phyloP scores from a whole-genome alignment of 83 land plant genomes.

The Picea abies region DNA sequence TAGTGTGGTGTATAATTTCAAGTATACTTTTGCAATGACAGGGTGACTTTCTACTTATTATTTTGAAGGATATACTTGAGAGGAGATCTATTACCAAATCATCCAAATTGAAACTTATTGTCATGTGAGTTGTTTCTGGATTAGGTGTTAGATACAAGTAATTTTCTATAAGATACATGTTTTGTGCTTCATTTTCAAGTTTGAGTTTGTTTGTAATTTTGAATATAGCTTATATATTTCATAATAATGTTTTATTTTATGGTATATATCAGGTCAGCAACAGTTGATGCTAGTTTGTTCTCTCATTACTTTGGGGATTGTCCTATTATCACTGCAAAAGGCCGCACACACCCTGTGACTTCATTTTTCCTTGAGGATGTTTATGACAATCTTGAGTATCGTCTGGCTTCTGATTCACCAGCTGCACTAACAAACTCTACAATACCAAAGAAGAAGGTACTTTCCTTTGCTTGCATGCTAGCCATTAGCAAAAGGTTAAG shows the following conservation, averaged over 20 bases:
- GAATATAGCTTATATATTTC: not conserved
- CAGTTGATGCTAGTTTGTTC: conserved; percentile 80
- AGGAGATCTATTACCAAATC: conserved; percentile 43
- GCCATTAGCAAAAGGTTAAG: not conserved
- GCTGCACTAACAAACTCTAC: conserved; percentile 42
- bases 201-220: not conserved
- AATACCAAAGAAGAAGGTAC: conserved; percentile 13
- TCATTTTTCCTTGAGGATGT: conserved; percentile 81
- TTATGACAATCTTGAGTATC: conserved; percentile 71
- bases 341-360: conserved; percentile 88
- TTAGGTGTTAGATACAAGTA: not conserved
- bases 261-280: conserved; percentile 79
- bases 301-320: conserved; percentile 81
- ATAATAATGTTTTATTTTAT: not conserved
- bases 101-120: conserved; percentile 74
- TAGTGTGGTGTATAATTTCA: conserved; percentile 16
- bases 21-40: conserved; percentile 24
- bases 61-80: conserved; percentile 75
- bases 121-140: conserved; percentile 58
- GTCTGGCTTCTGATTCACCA: conserved; percentile 79
- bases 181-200: not conserved
- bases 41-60: conserved; percentile 91
- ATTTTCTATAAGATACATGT: not conserved
- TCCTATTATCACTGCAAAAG: conserved; percentile 79
- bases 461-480: not conserved